Conservation (phyloP, 2,329 filamentous ascomycete genomes). For the Fusarium tuaranense region DNA sequence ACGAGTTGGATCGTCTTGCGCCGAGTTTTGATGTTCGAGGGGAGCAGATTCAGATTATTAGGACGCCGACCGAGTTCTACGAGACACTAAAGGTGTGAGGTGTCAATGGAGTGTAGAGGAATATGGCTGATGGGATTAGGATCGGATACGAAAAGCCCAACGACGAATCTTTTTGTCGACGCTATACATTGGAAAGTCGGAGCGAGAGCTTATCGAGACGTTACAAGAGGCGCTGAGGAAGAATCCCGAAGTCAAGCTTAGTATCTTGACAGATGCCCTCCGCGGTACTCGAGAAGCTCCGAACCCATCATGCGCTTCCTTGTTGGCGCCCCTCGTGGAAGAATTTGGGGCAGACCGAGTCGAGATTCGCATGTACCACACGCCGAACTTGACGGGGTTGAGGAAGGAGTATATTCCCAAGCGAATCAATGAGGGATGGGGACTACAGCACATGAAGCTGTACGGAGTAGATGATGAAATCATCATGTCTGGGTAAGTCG, state of each 20-base stretch:
- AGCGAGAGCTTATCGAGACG: conserved; percentile 86
- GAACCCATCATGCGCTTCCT: conserved; percentile 85
- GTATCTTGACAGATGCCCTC: conserved; percentile 90
- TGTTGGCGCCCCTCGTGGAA: conserved; percentile 83
- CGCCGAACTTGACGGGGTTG: conserved; percentile 90
- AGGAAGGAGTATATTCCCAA: conserved; percentile 86
- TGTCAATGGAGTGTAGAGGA: neutral
- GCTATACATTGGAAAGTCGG: conserved; percentile 93
- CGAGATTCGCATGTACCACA: conserved; percentile 97
- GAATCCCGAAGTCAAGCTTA: conserved; percentile 83
- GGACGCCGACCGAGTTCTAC: conserved; percentile 90
- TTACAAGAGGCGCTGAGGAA: conserved; percentile 78
- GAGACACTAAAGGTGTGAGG: conserved; percentile 81
- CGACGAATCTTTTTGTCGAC: conserved; percentile 92
- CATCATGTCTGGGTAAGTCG: conserved; percentile 82
- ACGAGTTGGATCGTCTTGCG: conserved; percentile 87
- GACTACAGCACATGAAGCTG: conserved; percentile 98
- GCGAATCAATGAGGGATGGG: conserved; percentile 98
- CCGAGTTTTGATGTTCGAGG: conserved; percentile 90
- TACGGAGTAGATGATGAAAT: conserved; percentile 97
- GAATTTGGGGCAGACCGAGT: conserved; percentile 89
- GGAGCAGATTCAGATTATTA: conserved; percentile 82
- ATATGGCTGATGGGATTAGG: conserved; percentile 56
- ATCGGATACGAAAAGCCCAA: conserved; percentile 84
- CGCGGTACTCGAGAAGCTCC: conserved; percentile 93